A percentile compares a stretch with the other conserved stretches of the same genome.
Conservation (phyloP, 495 filamentous ascomycete genomes). For the Staphylotrichum longicolle region DNA sequence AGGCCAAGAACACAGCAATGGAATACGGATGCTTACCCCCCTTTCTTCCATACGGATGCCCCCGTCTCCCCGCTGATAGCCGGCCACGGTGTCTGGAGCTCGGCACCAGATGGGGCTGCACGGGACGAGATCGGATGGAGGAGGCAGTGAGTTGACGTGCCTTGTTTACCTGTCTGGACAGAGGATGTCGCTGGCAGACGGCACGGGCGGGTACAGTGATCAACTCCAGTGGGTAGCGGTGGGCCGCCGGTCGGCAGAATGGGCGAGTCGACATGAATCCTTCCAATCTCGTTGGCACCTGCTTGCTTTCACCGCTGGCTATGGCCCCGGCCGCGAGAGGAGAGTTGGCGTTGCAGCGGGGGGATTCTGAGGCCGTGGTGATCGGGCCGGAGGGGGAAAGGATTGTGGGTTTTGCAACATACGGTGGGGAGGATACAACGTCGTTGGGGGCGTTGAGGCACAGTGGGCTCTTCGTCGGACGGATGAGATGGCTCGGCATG, state of each 20-base stretch:
- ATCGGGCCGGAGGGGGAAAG: background rate
- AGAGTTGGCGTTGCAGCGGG: background rate
- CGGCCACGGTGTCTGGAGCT: no score
- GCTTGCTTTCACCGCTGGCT: background rate
- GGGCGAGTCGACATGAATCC: constrained; percentile 1
- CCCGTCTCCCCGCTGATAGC: no score
- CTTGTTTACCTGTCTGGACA: background rate
- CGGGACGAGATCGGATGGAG: no score
- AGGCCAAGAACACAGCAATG: no score
- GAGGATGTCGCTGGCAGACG: background rate
- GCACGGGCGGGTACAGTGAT: background rate
- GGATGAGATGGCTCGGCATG: no score
- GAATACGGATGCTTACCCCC: no score
- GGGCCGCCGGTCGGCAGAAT: background rate
- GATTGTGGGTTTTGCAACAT: background rate
- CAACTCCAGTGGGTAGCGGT: background rate
- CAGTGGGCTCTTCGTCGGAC: no score
- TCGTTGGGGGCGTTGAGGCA: background rate
- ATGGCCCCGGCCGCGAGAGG: background rate
- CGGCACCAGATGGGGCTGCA: no score
- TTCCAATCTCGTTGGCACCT: background rate
- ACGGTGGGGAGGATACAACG: background rate
- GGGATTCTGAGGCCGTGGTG: background rate
- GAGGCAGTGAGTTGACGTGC: no score
- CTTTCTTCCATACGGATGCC: no score